Evolutionary conservation across 2,329 filamentous ascomycete genomes (phyloP).

Genomic region (Didymella glomerata): DNA sequence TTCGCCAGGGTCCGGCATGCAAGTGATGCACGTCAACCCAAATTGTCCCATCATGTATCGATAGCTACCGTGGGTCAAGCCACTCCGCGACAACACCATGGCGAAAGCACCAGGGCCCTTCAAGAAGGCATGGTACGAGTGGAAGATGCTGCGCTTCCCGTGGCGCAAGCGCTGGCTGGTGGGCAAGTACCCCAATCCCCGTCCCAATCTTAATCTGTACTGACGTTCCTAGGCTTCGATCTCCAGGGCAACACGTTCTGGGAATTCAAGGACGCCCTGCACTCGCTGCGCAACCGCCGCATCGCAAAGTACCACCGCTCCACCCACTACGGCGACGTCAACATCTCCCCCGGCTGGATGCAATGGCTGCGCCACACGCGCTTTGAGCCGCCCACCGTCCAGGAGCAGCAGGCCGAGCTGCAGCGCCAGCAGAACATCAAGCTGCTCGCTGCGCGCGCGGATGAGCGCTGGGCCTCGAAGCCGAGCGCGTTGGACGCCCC

Average conservation of each 20-base stretch:
- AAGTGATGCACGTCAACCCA: constrained; percentile 11
- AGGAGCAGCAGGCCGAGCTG: constrained; percentile 67
- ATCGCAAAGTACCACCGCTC: constrained; percentile 65
- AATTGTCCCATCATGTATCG: not conserved
- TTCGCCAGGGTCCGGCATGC: constrained; percentile 8
- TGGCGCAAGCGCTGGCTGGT: constrained; percentile 69
- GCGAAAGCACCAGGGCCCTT: constrained; percentile 50
- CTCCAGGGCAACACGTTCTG: constrained; percentile 71
- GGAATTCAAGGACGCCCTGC: constrained; percentile 69
- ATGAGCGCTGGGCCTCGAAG: constrained; percentile 68
- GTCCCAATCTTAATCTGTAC: too few species aligned
- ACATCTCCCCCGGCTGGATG: constrained; percentile 71
- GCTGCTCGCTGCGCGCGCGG: constrained; percentile 65
- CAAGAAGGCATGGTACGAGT: constrained; percentile 65
- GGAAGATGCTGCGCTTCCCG: constrained; percentile 68
- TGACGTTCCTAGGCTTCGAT: constrained; percentile 58
- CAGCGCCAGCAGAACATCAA: constrained; percentile 66
- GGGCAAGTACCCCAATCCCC: constrained; percentile 58
- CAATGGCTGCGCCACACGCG: constrained; percentile 73
- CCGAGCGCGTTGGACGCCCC: constrained; percentile 67
- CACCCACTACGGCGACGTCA: constrained; percentile 66
- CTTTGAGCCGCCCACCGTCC: constrained; percentile 61
- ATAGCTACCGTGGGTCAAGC: not conserved
- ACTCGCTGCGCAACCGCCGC: constrained; percentile 62
- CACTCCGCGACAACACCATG: constrained; percentile 41